Evolutionary conservation across 768 basidiomycete species (phyloP), one percentile per base, ranked within the genome.

Genomic region (Chalciporus sphaerocephalus): DNA sequence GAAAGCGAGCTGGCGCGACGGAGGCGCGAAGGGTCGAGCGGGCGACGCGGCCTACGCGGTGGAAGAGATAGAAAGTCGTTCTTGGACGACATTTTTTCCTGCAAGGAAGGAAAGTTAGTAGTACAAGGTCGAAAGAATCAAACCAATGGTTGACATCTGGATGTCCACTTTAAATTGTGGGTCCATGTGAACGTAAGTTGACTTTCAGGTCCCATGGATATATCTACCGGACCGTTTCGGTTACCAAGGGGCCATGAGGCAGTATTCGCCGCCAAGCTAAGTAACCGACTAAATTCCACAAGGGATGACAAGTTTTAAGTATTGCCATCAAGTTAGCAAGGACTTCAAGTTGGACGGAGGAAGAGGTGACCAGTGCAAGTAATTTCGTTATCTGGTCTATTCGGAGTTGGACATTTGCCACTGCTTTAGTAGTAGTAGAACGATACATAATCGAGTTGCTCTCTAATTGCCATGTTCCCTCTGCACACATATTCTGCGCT

Each of bases 151-250:
- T 32, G 30, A 15, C 15, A 6, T n/a, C 15, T n/a, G 13, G 30
- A 32, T 32, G 30, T n/a, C 8, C 30, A 15, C 60, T 53, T 53
- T 33, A 49, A 28, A 42, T 50, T 24, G 27, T n/a, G 16, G 24
- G 36, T 32, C 30, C 30, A 32, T 50, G 60, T 41, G 51, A 61
- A 56, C 48, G 48, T 52, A 64, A 64, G 61, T 64, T 62, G 61
- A 54, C 25, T 53, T 55, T 30, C 24, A 33, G 20, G 43, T 20
- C 37, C 38, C 46, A 18, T 34, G 37, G 18, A 24, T 22, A 40
- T 46, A 34, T 40, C 16, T 34, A 2, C 34, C 57, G 56, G 51
- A 39, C 53, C 48, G 52, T 20, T n/a, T 61, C 53, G 52, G 50
- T 46, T 63, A 48, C 38, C 33, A 39, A 43, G 27, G 11, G 22